Percentiles rank a stretch among this genome's conserved stretches.
These are phyloP conservation scores for Aspergillus caelatus DNA, from an alignment of 2,329 filamentous ascomycete genomes.

Conservation along the genomic window DNA sequence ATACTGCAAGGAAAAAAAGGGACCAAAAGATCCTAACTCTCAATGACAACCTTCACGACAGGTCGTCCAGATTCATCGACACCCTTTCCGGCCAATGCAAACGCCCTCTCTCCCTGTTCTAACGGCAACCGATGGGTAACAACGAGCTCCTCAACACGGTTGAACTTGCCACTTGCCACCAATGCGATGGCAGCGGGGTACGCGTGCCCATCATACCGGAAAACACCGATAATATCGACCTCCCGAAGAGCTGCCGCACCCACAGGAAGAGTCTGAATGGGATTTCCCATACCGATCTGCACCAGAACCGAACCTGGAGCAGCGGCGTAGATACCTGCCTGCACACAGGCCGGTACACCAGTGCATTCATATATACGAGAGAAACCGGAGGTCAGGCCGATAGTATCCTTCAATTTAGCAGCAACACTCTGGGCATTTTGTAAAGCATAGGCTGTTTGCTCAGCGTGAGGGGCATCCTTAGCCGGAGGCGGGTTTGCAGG, in stretches of 20 bases:
- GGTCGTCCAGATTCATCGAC: constrained; percentile 55
- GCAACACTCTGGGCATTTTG: constrained; percentile 42
- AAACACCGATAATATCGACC: constrained; percentile 61
- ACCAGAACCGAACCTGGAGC: constrained; percentile 55
- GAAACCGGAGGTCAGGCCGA: constrained; percentile 38
- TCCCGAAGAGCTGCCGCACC: constrained; percentile 59
- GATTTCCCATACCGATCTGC: constrained; percentile 61
- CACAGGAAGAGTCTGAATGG: constrained; percentile 57
- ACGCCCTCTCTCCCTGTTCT: constrained; percentile 54
- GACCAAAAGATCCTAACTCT: constrained; percentile 25
- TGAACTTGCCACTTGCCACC: constrained; percentile 53
- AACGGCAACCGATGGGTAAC: constrained; percentile 57
- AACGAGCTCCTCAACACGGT: constrained; percentile 53
- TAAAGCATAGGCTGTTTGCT: constrained; percentile 37
- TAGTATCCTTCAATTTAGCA: constrained; percentile 29
- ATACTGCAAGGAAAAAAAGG: not conserved
- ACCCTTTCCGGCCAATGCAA: constrained; percentile 54
- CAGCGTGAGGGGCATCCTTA: constrained; percentile 33
- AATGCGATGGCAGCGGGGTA: constrained; percentile 59
- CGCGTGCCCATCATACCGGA: constrained; percentile 56
- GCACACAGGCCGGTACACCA: constrained; percentile 48
- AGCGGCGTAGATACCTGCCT: constrained; percentile 49
- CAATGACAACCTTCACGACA: constrained; percentile 57
- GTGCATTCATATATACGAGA: constrained; percentile 51
- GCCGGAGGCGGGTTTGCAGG: constrained; percentile 33